Evolutionary conservation across 257 asterid species (phyloP), one percentile per base, ranked within the genome.

Genomic region (Jacaranda copaia): DNA sequence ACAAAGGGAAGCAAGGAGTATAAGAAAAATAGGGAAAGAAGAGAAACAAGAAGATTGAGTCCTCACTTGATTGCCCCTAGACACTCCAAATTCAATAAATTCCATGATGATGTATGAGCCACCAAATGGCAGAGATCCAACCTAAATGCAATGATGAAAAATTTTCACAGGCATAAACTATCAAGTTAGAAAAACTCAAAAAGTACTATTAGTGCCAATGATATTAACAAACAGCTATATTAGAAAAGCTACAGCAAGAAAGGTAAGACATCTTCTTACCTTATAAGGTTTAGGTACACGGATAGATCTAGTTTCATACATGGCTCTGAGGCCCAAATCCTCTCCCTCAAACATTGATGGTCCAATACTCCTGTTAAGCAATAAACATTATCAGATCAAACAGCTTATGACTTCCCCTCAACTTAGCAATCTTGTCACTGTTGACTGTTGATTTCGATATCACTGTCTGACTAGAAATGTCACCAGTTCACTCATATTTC

Each of bases 101-200:
- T 95, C 99, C 98, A 95, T 91, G 73, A 95, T 91, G 73, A 95
- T 91, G 85, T 84, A 95, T 3, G 99, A 91, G 66, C 99, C 99
- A 11, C 98, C 97, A 13, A 91, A 87, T 11, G 98, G 96, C 64
- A 95, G 84, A 25, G 92, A 43, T 67, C 99, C 99, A 81, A 91
- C 87, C 99, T 94, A 68, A 76, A 78, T 70, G 55, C 32, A 76
- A 77, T 11, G 46, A 80, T 65, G 38, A 65, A 69, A 36, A 53
- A 12, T 6, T 72, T 32, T 74, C 49, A 57, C 13, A 56, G 13
- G 10, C 59, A 49, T 49, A 56, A 56, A 19, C 3, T 15, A 9
- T 40, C 70, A 60, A 20, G 77, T 59, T 25, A 46, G 55, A 76
- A 62, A 38, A 62, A 25, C 32, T 25, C 59, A 16, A 52, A 13